Percentiles rank a stretch among this genome's conserved stretches.
Evolutionary conservation across 192 early-diverging fungal genomes (phyloP).

Genomic region (Pilobolus umbonatus): DNA sequence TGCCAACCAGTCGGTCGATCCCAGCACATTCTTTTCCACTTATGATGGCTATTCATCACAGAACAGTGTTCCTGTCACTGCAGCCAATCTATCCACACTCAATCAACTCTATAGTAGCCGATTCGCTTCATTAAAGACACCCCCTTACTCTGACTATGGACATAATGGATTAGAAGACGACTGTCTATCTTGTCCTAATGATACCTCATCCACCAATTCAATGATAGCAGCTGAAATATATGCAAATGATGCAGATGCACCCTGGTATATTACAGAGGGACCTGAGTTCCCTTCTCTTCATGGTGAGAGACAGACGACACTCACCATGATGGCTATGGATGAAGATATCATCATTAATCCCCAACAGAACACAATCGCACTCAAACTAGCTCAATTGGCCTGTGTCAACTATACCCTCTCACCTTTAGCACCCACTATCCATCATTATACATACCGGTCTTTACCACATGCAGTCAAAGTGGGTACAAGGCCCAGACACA

Average conservation of each 20-base stretch:
- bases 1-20: too few species aligned
- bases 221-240: neutral
- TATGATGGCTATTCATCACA: too few species aligned
- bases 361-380: conserved; percentile 72
- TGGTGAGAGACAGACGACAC: neutral
- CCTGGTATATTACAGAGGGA: conserved; percentile 32
- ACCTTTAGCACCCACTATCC: conserved; percentile 73
- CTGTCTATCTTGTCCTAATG: neutral
- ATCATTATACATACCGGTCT: conserved; percentile 78
- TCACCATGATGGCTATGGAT: neutral
- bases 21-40: too few species aligned
- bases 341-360: conserved; percentile 44
- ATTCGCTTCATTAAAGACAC: conserved; percentile 11
- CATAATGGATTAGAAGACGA: neutral
- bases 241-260: conserved; percentile 23
- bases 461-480: conserved; percentile 33
- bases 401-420: conserved; percentile 83
- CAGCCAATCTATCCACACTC: conserved; percentile 19
- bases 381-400: conserved; percentile 82
- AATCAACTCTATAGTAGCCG: conserved; percentile 12
- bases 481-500: conserved; percentile 18
- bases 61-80: conserved; percentile 14
- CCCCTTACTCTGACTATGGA: conserved; percentile 4
- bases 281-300: conserved; percentile 21
- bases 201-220: neutral